These are phyloP conservation scores for Barnettozyma vustinii DNA, from an alignment of 805 yeast species.

Conservation along the genomic window DNA sequence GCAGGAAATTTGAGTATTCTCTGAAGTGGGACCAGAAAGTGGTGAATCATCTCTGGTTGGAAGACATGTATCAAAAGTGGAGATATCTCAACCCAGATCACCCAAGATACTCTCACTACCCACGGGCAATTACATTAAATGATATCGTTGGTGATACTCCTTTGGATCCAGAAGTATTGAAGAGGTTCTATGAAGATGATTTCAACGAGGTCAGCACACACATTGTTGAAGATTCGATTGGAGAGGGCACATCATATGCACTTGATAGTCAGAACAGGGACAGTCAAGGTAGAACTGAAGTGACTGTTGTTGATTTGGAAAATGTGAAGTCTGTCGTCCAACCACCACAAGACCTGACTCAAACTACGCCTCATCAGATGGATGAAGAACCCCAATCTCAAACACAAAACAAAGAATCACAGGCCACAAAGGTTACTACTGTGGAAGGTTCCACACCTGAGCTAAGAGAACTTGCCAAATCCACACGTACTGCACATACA, in stretches of 20 bases:
- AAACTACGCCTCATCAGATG: no score
- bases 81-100: slow-evolving; percentile 38
- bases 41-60: slow-evolving; percentile 85
- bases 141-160: slow-evolving; percentile 49
- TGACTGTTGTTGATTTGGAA: not conserved
- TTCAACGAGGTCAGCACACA: slow-evolving; percentile 15
- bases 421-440: not conserved
- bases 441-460: not conserved
- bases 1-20: slow-evolving; percentile 75
- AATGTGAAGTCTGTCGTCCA: not conserved
- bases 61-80: slow-evolving; percentile 70
- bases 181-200: slow-evolving; percentile 32
- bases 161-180: slow-evolving; percentile 37
- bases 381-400: not conserved
- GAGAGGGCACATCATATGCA: slow-evolving; percentile 10
- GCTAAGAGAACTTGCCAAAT: not conserved
- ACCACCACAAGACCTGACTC: not conserved
- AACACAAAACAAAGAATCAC: not conserved
- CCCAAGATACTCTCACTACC: slow-evolving; percentile 45
- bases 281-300: not conserved
- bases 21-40: slow-evolving; percentile 58
- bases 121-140: slow-evolving; percentile 36
- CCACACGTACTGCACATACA: no score
- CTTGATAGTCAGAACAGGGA: not conserved
- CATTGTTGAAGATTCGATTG: slow-evolving; percentile 22